Conservation (phyloP, 345 rosid species). For the Viola odorata region DNA sequence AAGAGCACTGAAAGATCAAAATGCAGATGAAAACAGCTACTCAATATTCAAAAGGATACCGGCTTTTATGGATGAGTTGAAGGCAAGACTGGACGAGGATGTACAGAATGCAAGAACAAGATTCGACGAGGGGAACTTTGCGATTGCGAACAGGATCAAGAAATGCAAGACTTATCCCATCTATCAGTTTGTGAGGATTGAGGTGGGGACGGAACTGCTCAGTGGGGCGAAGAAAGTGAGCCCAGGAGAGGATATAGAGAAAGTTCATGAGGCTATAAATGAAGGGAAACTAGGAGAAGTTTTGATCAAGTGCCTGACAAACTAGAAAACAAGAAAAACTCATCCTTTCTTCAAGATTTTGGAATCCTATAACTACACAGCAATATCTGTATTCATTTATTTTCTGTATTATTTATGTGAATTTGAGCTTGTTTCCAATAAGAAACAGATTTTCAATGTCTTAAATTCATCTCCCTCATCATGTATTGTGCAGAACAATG, state of each 20-base stretch:
- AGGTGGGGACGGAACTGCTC: constrained; percentile 37
- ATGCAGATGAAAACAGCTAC: constrained; percentile 20
- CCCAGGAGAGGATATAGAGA: constrained; percentile 52
- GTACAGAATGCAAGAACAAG: constrained; percentile 31
- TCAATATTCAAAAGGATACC: constrained; percentile 36
- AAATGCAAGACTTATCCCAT: constrained; percentile 41
- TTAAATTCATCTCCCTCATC: no score
- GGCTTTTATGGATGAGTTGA: constrained; percentile 32
- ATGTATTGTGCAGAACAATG: no score
- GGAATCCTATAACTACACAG: no score
- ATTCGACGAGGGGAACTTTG: constrained; percentile 25
- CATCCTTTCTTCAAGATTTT: not conserved
- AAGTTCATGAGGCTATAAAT: constrained; percentile 36
- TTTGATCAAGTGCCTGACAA: constrained; percentile 27
- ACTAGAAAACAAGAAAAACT: not conserved
- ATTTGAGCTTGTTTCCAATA: no score
- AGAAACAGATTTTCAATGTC: no score
- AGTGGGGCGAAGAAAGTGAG: constrained; percentile 42
- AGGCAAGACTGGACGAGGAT: constrained; percentile 33
- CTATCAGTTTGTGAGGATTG: constrained; percentile 38
- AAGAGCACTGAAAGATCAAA: constrained; percentile 23
- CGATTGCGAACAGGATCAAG: constrained; percentile 26
- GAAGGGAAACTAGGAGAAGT: constrained; percentile 36
- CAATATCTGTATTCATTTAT: no score
- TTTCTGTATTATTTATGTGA: no score